Evolutionary conservation across 106 monocot species (phyloP), one percentile per base, ranked within the genome.

Genomic region (Dendrobium officinale): DNA sequence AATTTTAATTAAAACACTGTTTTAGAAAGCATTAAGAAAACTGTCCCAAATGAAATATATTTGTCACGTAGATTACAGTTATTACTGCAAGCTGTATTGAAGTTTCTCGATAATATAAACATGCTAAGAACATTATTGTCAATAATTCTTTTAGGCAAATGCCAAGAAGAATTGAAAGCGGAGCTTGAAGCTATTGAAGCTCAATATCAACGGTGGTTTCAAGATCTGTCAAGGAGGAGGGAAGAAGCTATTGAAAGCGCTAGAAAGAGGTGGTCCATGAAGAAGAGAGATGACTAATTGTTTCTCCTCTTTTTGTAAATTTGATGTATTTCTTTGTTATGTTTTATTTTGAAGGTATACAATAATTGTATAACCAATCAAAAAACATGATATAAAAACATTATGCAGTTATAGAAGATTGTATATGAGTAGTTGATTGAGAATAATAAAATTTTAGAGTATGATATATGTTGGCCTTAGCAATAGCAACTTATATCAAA

Each of bases 161-260:
- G 79, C 16, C 81, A 82, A 22, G 81, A 87, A 27, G 85, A 81
- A n/a, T 49, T 93, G 55, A 86, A 81, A 70, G 44, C 40, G 19
- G 93, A 90, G 78, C 68, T 90, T 82, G 86, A 86, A 27, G 59
- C 73, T 68, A 93, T 93, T 77, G 86, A 90, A 80, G 73, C 82
- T 78, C 88, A 87, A 45, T 93, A 88, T 43, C 67, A 82, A 27
- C 75, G 47, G 11, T 83, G 81, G 80, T 85, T 90, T 45, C 45
- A 68, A 27, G 88, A 93, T 40, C 61, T 93, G 40, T 77, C 83
- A 17, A 88, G 78, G 77, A 85, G 82, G 90, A 81, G 88, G 17
- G 87, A 93, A 56, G 85, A 90, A 41, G 86, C 86, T 1, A 47
- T 90, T 82, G 88, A 90, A 47, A 79, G 68, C 55, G 87, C 84